Evolutionary conservation across 75 land plant species (phyloP).

Genomic region (Sequoiadendron giganteum): DNA sequence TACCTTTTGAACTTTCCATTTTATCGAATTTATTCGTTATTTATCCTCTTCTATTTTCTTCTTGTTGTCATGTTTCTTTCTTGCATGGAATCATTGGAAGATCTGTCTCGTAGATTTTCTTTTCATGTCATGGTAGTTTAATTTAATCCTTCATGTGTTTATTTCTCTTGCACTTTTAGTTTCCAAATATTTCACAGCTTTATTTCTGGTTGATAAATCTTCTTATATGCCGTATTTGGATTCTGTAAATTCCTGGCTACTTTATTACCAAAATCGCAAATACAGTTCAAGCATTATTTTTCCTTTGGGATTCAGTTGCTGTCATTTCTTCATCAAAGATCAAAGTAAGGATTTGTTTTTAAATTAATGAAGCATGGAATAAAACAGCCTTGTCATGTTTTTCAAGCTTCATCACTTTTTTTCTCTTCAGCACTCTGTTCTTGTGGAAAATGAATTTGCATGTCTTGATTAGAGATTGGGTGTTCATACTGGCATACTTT

Average conservation of each 20-base stretch:
- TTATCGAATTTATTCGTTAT: neutral
- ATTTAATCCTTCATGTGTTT: neutral
- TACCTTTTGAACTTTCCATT: neutral
- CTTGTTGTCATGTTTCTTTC: neutral
- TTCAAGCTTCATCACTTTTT: neutral
- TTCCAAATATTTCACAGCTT: neutral
- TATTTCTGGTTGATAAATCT: neutral
- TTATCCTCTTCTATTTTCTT: neutral
- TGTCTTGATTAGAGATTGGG: neutral
- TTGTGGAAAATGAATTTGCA: neutral
- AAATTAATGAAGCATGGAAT: neutral
- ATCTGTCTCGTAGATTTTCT: neutral
- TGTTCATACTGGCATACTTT: neutral
- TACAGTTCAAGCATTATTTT: neutral
- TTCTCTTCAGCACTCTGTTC: neutral
- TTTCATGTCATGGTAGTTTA: neutral
- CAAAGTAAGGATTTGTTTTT: neutral
- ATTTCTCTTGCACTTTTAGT: neutral
- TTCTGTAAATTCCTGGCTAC: neutral
- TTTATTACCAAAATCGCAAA: neutral
- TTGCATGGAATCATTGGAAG: neutral
- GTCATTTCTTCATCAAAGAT: neutral
- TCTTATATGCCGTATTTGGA: neutral
- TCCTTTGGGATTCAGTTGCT: neutral
- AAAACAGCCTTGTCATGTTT: neutral